Conservation (phyloP, 306 rosid species). For the Astragalus glycyphyllos region DNA sequence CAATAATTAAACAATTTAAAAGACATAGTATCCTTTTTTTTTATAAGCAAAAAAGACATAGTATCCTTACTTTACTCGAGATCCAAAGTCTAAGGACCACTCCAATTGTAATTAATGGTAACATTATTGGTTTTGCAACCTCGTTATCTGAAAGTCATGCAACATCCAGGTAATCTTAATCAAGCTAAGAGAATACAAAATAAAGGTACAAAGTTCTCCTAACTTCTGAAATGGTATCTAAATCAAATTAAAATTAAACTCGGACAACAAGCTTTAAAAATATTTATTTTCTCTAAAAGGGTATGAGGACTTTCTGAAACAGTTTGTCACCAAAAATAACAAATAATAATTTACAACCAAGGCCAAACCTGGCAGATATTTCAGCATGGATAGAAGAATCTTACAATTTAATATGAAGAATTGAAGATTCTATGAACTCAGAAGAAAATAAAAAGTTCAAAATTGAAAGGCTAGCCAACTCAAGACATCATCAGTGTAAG, state of each 20-base stretch:
- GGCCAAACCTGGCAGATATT: neutral
- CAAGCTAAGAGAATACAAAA: no score
- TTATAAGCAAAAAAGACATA: no score
- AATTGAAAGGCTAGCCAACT: constrained; percentile 3
- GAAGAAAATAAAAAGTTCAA: constrained; percentile 12
- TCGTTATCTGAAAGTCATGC: no score
- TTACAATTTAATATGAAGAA: constrained; percentile 1
- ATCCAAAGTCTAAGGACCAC: no score
- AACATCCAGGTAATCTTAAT: no score
- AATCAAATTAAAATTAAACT: neutral
- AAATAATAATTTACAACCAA: neutral
- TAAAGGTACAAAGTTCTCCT: no score
- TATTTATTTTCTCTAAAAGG: neutral
- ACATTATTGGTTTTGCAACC: no score
- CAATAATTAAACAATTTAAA: no score
- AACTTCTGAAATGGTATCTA: no score
- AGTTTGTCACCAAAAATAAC: neutral
- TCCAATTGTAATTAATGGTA: no score
- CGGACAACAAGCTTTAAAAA: neutral
- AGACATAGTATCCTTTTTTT: no score
- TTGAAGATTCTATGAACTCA: neutral
- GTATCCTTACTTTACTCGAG: no score
- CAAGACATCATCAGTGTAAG: constrained; percentile 11
- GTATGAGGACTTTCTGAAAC: neutral
- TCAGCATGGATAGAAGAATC: neutral